Evolutionary conservation across 352 stramenopile genomes (phyloP).

Genomic region (Pythium vanterpoolii): DNA sequence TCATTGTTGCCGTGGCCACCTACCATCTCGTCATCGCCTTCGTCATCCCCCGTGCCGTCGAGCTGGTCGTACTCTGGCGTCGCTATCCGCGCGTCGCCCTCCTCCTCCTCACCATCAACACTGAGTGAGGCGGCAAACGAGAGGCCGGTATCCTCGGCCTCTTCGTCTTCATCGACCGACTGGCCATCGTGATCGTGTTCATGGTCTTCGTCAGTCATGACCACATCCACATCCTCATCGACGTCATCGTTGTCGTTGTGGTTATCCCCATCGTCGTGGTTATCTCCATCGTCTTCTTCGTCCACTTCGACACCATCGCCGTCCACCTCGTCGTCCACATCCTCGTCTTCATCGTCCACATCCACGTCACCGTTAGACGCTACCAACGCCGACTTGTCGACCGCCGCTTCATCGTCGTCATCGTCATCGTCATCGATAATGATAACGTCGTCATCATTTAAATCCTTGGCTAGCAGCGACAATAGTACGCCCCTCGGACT

Average conservation of each 20-base stretch:
- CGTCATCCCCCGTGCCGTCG: conserved; percentile 21
- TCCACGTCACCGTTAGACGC: conserved; percentile 13
- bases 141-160: conserved; percentile 4
- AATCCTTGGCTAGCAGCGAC: conserved; percentile 46
- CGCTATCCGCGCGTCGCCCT: conserved; percentile 12
- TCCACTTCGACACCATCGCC: conserved; percentile 33
- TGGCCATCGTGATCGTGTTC: conserved; percentile 11
- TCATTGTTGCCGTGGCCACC: conserved; percentile 27
- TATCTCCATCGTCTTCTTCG: conserved; percentile 25
- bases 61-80: conserved; percentile 16
- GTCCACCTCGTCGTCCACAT: conserved; percentile 27
- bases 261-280: conserved; percentile 13
- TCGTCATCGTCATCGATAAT: conserved; percentile 58
- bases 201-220: conserved; percentile 22
- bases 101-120: conserved; percentile 11
- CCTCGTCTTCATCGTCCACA: conserved; percentile 30
- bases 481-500: conserved; percentile 38
- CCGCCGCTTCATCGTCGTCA: conserved; percentile 24
- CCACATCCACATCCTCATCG: conserved; percentile 31
- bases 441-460: conserved; percentile 45
- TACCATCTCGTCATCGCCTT: conserved; percentile 20
- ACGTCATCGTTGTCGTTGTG: conserved; percentile 27
- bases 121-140: conserved; percentile 18
- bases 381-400: conserved; percentile 16
- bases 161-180: conserved; percentile 12